A percentile compares a stretch with the other conserved stretches of the same genome.
These are phyloP conservation scores for Agarophyton chilense DNA, from an alignment of 23 red algal species.

Conservation along the genomic window DNA sequence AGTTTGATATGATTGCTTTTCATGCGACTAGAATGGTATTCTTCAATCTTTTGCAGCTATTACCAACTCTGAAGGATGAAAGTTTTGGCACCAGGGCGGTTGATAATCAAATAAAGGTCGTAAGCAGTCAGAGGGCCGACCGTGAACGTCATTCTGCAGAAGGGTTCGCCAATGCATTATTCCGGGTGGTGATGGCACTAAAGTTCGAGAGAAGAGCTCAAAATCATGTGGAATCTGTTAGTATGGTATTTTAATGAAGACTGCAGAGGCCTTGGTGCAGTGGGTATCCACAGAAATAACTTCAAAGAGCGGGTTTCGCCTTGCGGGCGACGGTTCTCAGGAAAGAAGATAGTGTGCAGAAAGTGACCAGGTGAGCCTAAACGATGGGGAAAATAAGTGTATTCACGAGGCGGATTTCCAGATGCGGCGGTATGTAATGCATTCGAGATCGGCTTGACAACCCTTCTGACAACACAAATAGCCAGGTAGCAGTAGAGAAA, in stretches of 20 bases:
- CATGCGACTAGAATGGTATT: constrained; percentile 7
- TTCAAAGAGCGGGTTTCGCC: too few relatives aligned
- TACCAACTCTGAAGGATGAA: constrained; percentile 13
- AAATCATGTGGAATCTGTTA: constrained; percentile 16
- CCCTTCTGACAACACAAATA: too few relatives aligned
- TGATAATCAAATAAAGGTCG: constrained; percentile 39
- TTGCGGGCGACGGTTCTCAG: too few relatives aligned
- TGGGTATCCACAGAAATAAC: too few relatives aligned
- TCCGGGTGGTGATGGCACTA: constrained; percentile 5
- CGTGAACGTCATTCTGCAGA: constrained; percentile 32
- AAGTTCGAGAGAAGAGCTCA: constrained; percentile 2
- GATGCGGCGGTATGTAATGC: too few relatives aligned
- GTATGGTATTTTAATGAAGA: neutral
- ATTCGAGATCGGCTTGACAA: too few relatives aligned
- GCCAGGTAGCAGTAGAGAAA: too few relatives aligned
- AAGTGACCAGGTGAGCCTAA: too few relatives aligned
- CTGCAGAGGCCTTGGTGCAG: too few relatives aligned
- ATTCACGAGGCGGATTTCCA: too few relatives aligned
- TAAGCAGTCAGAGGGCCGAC: constrained; percentile 25
- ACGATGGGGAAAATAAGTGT: too few relatives aligned
- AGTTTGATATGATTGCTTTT: constrained; percentile 46
- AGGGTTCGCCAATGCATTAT: constrained; percentile 16
- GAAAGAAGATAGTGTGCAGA: too few relatives aligned
- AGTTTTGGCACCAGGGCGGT: constrained; percentile 29
- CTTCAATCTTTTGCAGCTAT: neutral